Evolutionary conservation across 2,329 filamentous ascomycete species (phyloP), one percentile per base, ranked within the genome.

Genomic region (Aspergillus tanneri): DNA sequence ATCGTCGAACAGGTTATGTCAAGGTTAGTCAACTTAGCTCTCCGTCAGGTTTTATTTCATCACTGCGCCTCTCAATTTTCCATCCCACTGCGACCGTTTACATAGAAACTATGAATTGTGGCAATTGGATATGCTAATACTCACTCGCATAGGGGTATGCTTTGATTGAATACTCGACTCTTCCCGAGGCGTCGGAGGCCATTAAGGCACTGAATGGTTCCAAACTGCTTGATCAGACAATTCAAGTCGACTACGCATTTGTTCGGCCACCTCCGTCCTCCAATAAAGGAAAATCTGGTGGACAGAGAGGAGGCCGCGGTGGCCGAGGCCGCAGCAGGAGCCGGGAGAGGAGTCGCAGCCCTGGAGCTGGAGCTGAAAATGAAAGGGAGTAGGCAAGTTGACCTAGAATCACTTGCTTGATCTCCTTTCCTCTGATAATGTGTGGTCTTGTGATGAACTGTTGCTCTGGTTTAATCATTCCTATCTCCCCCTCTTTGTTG

Each of bases 1-100:
- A 86, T 64, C 76, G 83, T 43, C 73, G 83, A 59, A 85, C 82
- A 14, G 83, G 83, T 66, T 86, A 85, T 64, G 83, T 85, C 51
- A 86, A 86, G 80, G 83, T 84, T 62, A 14, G 68, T 59, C 51
- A 16, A n/a, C 21, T 12, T 32, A 22, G 11, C 23, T 30, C 12
- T 34, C 25, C n/a, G n/a, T 16, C 25, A 23, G 9, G 11, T n/a
- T 23, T 16, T 24, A 16, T 35, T 28, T 30, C 39, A 39, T 28
- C n/a, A n/a, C n/a, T n/a, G n/a, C n/a, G n/a, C n/a, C n/a, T n/a
- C n/a, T n/a, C n/a, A n/a, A n/a, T n/a, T n/a, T n/a, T n/a, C n/a
- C n/a, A n/a, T n/a, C n/a, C n/a, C n/a, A n/a, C n/a, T n/a, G n/a
- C n/a, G n/a, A n/a, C n/a, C n/a, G n/a, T n/a, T n/a, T n/a, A n/a